Evolutionary conservation across 148 eudicot genomes (phyloP).

Genomic region (Spergularia marina): DNA sequence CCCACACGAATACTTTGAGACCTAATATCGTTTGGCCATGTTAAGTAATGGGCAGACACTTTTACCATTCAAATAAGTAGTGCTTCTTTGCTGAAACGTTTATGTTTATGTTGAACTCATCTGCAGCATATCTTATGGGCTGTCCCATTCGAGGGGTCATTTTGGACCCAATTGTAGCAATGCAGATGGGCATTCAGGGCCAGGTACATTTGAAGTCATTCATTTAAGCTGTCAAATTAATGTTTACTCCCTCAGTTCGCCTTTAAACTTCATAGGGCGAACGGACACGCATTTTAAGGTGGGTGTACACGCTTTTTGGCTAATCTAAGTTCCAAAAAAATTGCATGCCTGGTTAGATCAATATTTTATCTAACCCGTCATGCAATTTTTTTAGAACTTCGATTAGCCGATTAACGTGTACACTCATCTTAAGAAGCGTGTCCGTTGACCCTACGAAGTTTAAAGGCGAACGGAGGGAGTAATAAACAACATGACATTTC

Average conservation of each 20-base stretch:
- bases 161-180: constrained; percentile 84
- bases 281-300: no score
- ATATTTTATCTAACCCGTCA: no score
- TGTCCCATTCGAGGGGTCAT: constrained; percentile 96
- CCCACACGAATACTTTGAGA: not conserved
- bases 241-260: no score
- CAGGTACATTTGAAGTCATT: constrained; percentile 49
- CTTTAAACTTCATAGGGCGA: no score
- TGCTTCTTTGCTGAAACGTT: constrained; percentile 6
- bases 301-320: no score
- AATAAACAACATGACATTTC: not conserved
- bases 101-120: constrained; percentile 19
- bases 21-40: not conserved
- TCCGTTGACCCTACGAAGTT: no score
- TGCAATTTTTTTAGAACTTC: no score
- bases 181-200: constrained; percentile 99
- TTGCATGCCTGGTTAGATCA: no score
- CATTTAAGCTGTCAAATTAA: not conserved
- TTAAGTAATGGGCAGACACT: not conserved
- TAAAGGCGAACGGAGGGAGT: no score
- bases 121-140: constrained; percentile 97
- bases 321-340: no score
- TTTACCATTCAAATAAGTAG: not conserved
- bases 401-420: no score
- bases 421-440: no score